Percentiles rank a stretch among this genome's conserved stretches.
Conservation (phyloP, 148 eudicot species). For the Cornus kousa region DNA sequence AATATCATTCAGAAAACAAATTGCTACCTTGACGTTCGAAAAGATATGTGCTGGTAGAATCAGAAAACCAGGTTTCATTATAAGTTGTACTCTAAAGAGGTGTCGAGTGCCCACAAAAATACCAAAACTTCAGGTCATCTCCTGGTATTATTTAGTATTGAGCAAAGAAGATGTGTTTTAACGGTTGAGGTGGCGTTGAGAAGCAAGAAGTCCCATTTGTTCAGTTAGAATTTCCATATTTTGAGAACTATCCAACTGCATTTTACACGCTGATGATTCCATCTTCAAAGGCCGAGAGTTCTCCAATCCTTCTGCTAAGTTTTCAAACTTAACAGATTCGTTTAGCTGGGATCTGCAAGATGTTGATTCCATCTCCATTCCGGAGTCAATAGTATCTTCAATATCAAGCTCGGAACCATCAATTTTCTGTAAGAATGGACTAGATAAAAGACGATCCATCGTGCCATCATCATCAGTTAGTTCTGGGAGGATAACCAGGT, state of each 20-base stretch:
- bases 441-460: slow-evolving; percentile 59
- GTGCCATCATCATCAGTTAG: slow-evolving; percentile 34
- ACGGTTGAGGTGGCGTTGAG: slow-evolving; percentile 16
- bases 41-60: neutral
- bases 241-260: slow-evolving; percentile 16
- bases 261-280: slow-evolving; percentile 3
- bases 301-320: neutral
- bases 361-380: slow-evolving; percentile 22
- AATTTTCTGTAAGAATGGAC: slow-evolving; percentile 37
- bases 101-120: neutral
- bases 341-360: slow-evolving; percentile 1
- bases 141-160: neutral
- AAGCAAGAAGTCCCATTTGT: slow-evolving; percentile 41
- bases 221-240: slow-evolving; percentile 39
- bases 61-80: neutral
- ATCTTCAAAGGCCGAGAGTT: neutral
- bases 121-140: neutral
- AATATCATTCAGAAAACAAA: neutral
- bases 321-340: slow-evolving; percentile 10
- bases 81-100: neutral
- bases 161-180: neutral
- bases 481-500: slow-evolving; percentile 36
- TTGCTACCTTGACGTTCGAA: neutral
- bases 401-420: slow-evolving; percentile 19
- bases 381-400: slow-evolving; percentile 19